These are phyloP conservation scores for Aspergillus fumigatus DNA, from an alignment of 2,329 filamentous ascomycete species.

Conservation along the genomic window DNA sequence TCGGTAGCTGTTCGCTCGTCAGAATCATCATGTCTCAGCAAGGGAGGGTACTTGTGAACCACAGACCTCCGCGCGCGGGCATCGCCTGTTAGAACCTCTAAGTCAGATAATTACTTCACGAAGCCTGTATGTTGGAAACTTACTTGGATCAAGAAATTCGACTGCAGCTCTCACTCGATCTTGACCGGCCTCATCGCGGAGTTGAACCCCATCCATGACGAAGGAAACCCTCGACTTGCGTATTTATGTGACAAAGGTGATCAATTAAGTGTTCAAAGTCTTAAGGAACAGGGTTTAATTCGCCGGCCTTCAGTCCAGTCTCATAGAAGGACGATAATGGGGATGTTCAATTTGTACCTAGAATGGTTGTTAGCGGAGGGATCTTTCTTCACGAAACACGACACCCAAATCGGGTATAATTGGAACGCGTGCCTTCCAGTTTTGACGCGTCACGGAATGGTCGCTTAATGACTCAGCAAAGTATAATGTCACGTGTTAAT, in stretches of 20 bases:
- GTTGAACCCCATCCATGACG: conserved; percentile 66
- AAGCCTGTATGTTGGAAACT: conserved; percentile 27
- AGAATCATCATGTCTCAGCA: conserved; percentile 5
- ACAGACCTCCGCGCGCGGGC: conserved; percentile 51
- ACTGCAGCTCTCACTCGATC: conserved; percentile 82
- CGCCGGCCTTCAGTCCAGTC: not conserved
- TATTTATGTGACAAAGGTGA: conserved; percentile 7
- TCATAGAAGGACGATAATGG: not conserved
- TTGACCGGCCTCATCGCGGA: conserved; percentile 77
- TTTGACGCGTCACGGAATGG: conserved; percentile 7
- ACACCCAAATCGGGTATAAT: conserved; percentile 31
- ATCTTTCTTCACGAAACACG: conserved; percentile 21
- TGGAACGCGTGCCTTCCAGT: conserved; percentile 24
- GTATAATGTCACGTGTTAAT: not conserved
- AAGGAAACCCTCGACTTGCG: conserved; percentile 12
- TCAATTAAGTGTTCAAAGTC: not conserved
- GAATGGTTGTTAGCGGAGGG: conserved; percentile 19
- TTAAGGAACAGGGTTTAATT: not conserved
- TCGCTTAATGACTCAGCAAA: conserved; percentile 17
- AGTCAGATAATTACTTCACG: conserved; percentile 11
- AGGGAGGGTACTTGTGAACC: not conserved
- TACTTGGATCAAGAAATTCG: conserved; percentile 92
- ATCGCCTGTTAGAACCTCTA: conserved; percentile 45
- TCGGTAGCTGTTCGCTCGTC: conserved; percentile 65
- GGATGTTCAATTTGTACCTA: not conserved